These are phyloP conservation scores for Epichloe gansuensis DNA, from an alignment of 2,329 filamentous ascomycete species.

Conservation along the genomic window DNA sequence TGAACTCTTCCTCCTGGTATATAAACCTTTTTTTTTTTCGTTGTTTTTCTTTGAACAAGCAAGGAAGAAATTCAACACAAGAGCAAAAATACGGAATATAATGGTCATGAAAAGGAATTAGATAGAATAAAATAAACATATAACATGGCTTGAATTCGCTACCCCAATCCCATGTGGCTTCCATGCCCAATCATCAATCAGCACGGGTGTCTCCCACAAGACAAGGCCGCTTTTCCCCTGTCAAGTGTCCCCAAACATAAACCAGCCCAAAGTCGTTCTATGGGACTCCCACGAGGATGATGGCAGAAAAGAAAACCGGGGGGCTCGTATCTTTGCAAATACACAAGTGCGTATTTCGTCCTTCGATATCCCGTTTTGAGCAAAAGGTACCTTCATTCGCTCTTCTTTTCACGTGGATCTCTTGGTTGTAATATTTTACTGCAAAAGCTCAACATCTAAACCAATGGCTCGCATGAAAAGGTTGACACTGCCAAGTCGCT, in stretches of 20 bases:
- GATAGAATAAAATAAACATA: background rate
- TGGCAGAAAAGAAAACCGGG: background rate
- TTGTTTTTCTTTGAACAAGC: background rate
- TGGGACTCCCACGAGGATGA: background rate
- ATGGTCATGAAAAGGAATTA: background rate
- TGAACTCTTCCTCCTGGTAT: background rate
- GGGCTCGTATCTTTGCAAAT: background rate
- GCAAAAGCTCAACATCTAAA: conserved; percentile 74
- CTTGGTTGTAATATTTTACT: conserved; percentile 15
- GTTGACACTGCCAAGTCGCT: conserved; percentile 84
- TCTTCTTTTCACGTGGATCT: no score
- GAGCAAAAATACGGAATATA: background rate
- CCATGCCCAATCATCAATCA: background rate
- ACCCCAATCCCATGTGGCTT: background rate
- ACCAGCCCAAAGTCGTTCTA: conserved; percentile 1
- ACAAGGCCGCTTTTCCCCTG: background rate
- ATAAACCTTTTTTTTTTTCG: background rate
- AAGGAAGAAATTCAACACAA: background rate
- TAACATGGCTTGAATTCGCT: background rate
- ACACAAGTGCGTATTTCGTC: background rate
- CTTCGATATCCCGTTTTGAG: background rate
- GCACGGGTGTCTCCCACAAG: background rate
- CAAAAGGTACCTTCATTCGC: conserved; percentile 5
- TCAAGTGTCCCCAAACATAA: conserved; percentile 6
- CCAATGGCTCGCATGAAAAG: conserved; percentile 98